Percentiles rank a stretch among this genome's conserved stretches.
phyloP scores from a whole-genome alignment of 225 moss, liverwort and hornwort genomes.

The Pleurozium schreberi region DNA sequence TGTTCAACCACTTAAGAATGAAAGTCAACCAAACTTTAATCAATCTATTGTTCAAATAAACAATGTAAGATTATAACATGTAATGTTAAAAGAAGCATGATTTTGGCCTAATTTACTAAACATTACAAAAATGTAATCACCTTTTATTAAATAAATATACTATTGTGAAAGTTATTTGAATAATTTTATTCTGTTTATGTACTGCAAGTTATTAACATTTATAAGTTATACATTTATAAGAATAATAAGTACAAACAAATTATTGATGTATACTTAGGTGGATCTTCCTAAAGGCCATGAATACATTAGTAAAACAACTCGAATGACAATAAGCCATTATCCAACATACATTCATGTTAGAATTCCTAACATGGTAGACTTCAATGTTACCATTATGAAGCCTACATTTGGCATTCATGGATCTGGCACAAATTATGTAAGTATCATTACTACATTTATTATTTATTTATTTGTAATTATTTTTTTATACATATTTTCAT shows the following conservation, averaged over 20 bases:
- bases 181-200: background rate
- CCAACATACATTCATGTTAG: background rate
- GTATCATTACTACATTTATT: background rate
- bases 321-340: conserved; percentile 5
- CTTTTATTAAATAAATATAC: no score
- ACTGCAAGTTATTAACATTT: background rate
- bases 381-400: conserved; percentile 7
- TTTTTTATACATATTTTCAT: background rate
- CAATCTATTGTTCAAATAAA: conserved; percentile 5
- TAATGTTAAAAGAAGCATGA: background rate
- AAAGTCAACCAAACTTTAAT: background rate
- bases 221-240: background rate
- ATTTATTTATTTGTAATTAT: background rate
- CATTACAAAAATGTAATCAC: background rate
- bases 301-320: conserved; percentile 5
- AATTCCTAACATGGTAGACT: background rate
- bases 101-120: background rate
- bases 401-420: conserved; percentile 22
- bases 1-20: background rate
- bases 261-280: background rate
- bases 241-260: background rate
- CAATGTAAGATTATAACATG: background rate
- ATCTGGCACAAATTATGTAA: conserved; percentile 13
- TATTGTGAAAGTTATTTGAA: background rate
- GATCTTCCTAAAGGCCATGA: conserved; percentile 1